phyloP scores from a whole-genome alignment of 2,329 filamentous ascomycete species.

The Ophiognomonia clavigignenti-juglandacearum region DNA sequence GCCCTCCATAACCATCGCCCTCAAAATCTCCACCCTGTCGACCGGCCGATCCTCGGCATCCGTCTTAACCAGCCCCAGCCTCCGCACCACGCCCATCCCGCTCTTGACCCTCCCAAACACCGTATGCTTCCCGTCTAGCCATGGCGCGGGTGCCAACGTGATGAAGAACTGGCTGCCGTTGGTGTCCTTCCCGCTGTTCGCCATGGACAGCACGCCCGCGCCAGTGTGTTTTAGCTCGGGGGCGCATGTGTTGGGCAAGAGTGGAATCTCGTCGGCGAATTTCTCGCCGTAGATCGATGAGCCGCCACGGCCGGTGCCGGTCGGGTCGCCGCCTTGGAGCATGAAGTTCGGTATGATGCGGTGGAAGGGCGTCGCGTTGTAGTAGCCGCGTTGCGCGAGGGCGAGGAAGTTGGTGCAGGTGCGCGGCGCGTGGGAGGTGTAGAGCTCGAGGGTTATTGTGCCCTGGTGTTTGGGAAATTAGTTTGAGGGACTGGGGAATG shows the following conservation, averaged over 20 bases:
- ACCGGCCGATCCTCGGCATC: constrained; percentile 73
- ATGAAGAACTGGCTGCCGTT: constrained; percentile 97
- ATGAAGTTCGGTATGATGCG: constrained; percentile 96
- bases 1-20: constrained; percentile 58
- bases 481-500: not conserved
- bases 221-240: constrained; percentile 77
- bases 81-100: constrained; percentile 77
- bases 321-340: constrained; percentile 92
- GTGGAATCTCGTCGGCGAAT: constrained; percentile 83
- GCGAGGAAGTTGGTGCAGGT: constrained; percentile 85
- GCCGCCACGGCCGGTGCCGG: constrained; percentile 86
- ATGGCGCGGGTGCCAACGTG: constrained; percentile 88
- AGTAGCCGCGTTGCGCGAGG: constrained; percentile 79
- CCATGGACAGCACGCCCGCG: constrained; percentile 92
- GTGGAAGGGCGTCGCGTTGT: constrained; percentile 82
- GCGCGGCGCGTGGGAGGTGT: constrained; percentile 80
- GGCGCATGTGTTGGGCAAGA: constrained; percentile 33
- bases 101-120: constrained; percentile 89
- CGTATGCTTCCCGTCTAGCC: constrained; percentile 95
- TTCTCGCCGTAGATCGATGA: constrained; percentile 86
- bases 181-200: constrained; percentile 86
- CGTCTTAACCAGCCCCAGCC: constrained; percentile 85
- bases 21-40: constrained; percentile 76
- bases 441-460: constrained; percentile 81
- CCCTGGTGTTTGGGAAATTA: constrained; percentile 51